Percentiles rank a stretch among this genome's conserved stretches.
phyloP scores from a whole-genome alignment of 2,329 filamentous ascomycete genomes.

The Alternaria consortialis region DNA sequence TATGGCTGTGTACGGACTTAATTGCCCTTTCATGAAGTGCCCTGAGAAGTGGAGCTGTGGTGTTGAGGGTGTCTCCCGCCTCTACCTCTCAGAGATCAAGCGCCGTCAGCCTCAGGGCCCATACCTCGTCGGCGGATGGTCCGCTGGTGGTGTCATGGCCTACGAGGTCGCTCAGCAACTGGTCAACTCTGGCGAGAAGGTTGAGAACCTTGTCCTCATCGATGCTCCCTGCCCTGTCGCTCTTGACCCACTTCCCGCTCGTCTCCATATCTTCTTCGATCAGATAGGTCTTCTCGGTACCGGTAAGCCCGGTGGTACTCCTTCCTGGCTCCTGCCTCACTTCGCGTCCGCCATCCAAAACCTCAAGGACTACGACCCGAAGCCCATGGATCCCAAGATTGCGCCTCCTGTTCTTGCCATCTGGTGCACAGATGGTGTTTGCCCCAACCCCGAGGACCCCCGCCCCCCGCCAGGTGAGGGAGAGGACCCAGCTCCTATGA shows the following conservation, averaged over 20 bases:
- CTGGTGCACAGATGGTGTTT: slow-evolving; percentile 79
- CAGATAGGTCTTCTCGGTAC: slow-evolving; percentile 76
- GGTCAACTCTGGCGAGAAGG: slow-evolving; percentile 58
- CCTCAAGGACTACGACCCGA: slow-evolving; percentile 73
- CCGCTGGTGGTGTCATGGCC: slow-evolving; percentile 64
- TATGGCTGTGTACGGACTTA: slow-evolving; percentile 64
- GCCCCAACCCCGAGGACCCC: slow-evolving; percentile 71
- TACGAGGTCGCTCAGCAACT: slow-evolving; percentile 62
- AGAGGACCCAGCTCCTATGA: slow-evolving; percentile 63
- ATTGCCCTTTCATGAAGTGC: slow-evolving; percentile 76
- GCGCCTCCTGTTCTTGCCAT: slow-evolving; percentile 71
- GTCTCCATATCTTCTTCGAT: slow-evolving; percentile 76
- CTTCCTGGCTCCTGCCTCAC: slow-evolving; percentile 77
- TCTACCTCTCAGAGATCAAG: slow-evolving; percentile 75
- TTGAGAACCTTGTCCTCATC: slow-evolving; percentile 62
- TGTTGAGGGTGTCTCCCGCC: slow-evolving; percentile 69
- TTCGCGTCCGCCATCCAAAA: slow-evolving; percentile 74
- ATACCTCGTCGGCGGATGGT: slow-evolving; percentile 65
- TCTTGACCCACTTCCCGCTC: slow-evolving; percentile 60
- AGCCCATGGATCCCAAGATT: slow-evolving; percentile 66
- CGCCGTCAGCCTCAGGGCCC: slow-evolving; percentile 72
- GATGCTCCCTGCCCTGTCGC: slow-evolving; percentile 63
- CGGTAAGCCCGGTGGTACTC: slow-evolving; percentile 66
- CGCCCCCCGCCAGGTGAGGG: slow-evolving; percentile 69
- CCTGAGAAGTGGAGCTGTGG: slow-evolving; percentile 72